Percentiles rank a stretch among this genome's conserved stretches.
These are phyloP conservation scores for Paxillus ammoniavirescens DNA, from an alignment of 768 basidiomycete species.

Conservation along the genomic window DNA sequence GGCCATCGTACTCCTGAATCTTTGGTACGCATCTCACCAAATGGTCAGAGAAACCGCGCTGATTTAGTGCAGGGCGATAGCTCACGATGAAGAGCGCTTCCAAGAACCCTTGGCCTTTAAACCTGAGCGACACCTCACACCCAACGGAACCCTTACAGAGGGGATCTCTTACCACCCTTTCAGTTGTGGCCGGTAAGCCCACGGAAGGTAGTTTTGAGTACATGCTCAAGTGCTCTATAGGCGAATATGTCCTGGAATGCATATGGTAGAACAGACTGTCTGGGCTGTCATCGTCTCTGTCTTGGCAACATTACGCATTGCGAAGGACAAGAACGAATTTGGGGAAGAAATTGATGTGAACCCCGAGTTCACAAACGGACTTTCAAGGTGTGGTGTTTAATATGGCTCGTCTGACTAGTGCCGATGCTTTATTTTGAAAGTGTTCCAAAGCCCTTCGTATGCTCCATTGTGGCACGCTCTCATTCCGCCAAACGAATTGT, in stretches of 20 bases:
- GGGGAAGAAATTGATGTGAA: conserved; percentile 31
- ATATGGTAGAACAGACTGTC: conserved; percentile 32
- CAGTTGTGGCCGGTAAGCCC: conserved; percentile 28
- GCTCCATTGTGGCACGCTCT: conserved; percentile 19
- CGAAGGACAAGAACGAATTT: conserved; percentile 23
- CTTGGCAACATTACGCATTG: conserved; percentile 27
- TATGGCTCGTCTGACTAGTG: not conserved
- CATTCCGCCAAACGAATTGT: conserved; percentile 11
- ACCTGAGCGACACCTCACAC: conserved; percentile 52
- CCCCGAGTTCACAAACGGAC: conserved; percentile 22
- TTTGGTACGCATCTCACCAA: conserved; percentile 17
- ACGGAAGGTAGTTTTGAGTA: not conserved
- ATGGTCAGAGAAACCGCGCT: not conserved
- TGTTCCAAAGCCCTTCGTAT: conserved; percentile 25
- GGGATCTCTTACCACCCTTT: conserved; percentile 6
- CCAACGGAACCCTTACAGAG: conserved; percentile 12
- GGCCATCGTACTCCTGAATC: conserved; percentile 20
- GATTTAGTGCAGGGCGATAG: conserved; percentile 37
- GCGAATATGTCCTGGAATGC: conserved; percentile 32
- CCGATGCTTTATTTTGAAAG: conserved; percentile 11
- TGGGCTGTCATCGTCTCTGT: conserved; percentile 33
- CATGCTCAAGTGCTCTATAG: conserved; percentile 10
- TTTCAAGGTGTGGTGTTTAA: conserved; percentile 13
- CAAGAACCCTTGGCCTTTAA: conserved; percentile 51
- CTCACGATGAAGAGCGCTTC: conserved; percentile 51